Percentiles rank a stretch among this genome's conserved stretches.
phyloP scores from a whole-genome alignment of 768 basidiomycete species.

The Hortiboletus campestris region DNA sequence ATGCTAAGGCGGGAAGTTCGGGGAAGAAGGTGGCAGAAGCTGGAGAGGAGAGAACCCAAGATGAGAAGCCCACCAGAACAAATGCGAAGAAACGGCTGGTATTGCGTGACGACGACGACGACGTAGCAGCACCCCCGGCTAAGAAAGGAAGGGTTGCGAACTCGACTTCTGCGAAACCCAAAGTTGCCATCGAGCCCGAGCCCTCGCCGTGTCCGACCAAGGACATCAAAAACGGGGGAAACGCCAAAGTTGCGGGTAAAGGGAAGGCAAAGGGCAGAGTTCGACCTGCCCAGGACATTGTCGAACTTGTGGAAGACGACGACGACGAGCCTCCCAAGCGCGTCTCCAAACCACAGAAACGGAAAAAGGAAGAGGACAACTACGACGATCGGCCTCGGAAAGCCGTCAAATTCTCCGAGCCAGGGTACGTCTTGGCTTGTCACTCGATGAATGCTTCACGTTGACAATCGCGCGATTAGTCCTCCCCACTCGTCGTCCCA shows the following conservation, averaged over 20 bases:
- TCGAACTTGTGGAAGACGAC: neutral
- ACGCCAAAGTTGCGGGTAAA: neutral
- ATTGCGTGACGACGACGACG: slow-evolving; percentile 2
- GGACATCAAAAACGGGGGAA: neutral
- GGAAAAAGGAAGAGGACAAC: slow-evolving; percentile 20
- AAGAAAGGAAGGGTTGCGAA: slow-evolving; percentile 19
- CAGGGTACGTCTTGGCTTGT: slow-evolving; percentile 12
- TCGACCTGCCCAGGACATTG: neutral
- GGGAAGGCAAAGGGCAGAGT: neutral
- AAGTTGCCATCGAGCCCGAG: neutral
- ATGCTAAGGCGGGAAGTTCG: neutral
- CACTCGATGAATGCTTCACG: too few species aligned
- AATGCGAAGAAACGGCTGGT: slow-evolving; percentile 5
- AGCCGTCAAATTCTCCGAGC: slow-evolving; percentile 13
- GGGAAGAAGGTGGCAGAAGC: neutral
- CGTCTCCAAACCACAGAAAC: slow-evolving; percentile 14
- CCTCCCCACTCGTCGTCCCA: slow-evolving; percentile 20
- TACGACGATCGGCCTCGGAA: slow-evolving; percentile 26
- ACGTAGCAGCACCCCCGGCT: neutral
- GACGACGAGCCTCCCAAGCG: neutral
- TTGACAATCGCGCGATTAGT: neutral
- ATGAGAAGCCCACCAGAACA: neutral
- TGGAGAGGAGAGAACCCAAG: neutral
- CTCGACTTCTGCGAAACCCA: neutral
- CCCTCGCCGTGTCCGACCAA: neutral